Percentiles rank a stretch among this genome's conserved stretches.
These are phyloP conservation scores for Pseudogymnoascus sp. DNA, from an alignment of 2,329 filamentous ascomycete genomes.

Conservation along the genomic window DNA sequence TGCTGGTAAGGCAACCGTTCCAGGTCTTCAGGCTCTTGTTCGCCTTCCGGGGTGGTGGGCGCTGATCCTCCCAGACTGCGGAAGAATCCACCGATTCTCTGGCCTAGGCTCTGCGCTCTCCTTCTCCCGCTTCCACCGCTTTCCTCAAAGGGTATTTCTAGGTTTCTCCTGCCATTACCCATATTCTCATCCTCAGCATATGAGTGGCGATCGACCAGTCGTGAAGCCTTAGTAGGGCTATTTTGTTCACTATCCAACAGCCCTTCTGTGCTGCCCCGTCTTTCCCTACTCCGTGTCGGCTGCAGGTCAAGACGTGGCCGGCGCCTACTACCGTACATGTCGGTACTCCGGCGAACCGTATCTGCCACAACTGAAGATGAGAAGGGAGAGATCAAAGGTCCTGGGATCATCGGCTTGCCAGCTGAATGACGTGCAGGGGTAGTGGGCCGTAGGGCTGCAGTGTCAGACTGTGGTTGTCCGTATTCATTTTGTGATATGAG, in stretches of 20 bases:
- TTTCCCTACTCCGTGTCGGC: not conserved
- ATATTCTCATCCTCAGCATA: not conserved
- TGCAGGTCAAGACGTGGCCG: constrained; percentile 12
- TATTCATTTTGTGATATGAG: constrained; percentile 25
- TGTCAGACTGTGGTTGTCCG: constrained; percentile 30
- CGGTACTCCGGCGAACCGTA: constrained; percentile 50
- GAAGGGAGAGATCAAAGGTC: constrained; percentile 52
- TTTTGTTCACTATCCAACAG: not conserved
- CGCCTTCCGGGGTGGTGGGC: not conserved
- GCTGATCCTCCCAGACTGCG: not conserved
- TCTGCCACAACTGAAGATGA: constrained; percentile 57
- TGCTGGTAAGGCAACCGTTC: not conserved
- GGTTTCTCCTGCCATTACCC: not conserved
- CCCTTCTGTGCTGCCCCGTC: not conserved
- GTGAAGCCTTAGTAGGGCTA: not conserved
- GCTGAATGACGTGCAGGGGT: constrained; percentile 40
- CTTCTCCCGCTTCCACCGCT: not conserved
- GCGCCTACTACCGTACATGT: constrained; percentile 14
- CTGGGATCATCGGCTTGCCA: constrained; percentile 45
- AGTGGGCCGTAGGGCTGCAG: constrained; percentile 31
- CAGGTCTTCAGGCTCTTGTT: not conserved
- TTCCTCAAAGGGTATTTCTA: not conserved
- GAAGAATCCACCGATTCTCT: not conserved
- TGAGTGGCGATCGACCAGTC: not conserved
- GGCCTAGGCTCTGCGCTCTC: not conserved